A percentile compares a stretch with the other conserved stretches of the same genome.
These are phyloP conservation scores for Scedosporium boydii DNA, from an alignment of 2,329 filamentous ascomycete genomes.

Conservation along the genomic window DNA sequence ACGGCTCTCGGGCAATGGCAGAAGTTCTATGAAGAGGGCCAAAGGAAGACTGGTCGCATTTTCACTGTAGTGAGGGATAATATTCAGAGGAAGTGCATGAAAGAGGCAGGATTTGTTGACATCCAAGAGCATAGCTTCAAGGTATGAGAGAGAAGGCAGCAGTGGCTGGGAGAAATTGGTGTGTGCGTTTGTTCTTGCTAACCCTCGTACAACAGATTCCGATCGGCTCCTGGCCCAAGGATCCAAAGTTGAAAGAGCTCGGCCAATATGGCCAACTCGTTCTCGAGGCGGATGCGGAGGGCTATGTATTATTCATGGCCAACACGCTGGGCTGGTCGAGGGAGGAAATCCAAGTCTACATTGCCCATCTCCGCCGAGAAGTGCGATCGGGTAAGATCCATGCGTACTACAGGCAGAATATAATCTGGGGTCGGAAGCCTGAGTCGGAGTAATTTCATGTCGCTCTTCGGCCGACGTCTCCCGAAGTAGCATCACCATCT, in stretches of 20 bases:
- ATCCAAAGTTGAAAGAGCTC: constrained; percentile 29
- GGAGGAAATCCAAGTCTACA: constrained; percentile 12
- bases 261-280: constrained; percentile 16
- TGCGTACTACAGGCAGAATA: not conserved
- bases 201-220: not conserved
- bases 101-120: constrained; percentile 10
- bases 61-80: constrained; percentile 4
- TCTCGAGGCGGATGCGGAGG: constrained; percentile 13
- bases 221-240: constrained; percentile 29
- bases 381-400: constrained; percentile 8
- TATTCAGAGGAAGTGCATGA: constrained; percentile 9
- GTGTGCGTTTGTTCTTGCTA: not conserved
- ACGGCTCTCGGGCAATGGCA: constrained; percentile 7
- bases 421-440: not conserved
- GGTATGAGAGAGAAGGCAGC: not conserved
- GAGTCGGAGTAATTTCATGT: too few relatives aligned
- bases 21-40: constrained; percentile 7
- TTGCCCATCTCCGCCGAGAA: constrained; percentile 13
- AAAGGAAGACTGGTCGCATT: not conserved
- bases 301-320: constrained; percentile 14
- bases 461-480: too few relatives aligned
- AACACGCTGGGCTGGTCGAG: constrained; percentile 12
- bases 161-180: not conserved
- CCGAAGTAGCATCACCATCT: too few relatives aligned
- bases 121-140: constrained; percentile 6